Conservation (phyloP, 495 filamentous ascomycete genomes). For the Penicillium canescens region DNA sequence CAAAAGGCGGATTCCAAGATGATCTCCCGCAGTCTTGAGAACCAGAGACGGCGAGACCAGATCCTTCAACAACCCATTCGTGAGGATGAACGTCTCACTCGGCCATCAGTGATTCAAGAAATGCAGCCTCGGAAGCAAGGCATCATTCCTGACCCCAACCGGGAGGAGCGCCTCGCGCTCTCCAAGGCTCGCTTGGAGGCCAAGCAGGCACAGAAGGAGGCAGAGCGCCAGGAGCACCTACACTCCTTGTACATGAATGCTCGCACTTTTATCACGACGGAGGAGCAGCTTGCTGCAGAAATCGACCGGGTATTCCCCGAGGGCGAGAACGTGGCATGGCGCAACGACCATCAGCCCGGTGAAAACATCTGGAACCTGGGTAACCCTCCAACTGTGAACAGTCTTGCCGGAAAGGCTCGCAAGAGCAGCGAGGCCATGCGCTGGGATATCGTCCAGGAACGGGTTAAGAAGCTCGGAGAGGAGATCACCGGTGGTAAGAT, state of each 20-base stretch:
- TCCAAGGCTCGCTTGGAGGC: constrained; percentile 42
- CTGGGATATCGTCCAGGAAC: constrained; percentile 51
- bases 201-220: constrained; percentile 36
- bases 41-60: constrained; percentile 41
- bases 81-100: constrained; percentile 63
- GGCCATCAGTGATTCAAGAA: constrained; percentile 45
- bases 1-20: constrained; percentile 37
- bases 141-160: constrained; percentile 47
- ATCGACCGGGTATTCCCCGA: constrained; percentile 62
- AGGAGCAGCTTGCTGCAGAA: constrained; percentile 58
- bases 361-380: constrained; percentile 61
- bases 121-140: constrained; percentile 39
- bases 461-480: constrained; percentile 66
- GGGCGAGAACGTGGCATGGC: constrained; percentile 49
- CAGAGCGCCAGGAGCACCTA: constrained; percentile 46
- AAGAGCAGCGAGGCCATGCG: constrained; percentile 32
- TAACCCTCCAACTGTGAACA: constrained; percentile 50
- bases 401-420: constrained; percentile 31
- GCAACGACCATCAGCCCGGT: constrained; percentile 41
- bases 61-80: constrained; percentile 52
- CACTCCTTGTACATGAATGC: constrained; percentile 68
- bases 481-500: constrained; percentile 70
- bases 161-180: constrained; percentile 43
- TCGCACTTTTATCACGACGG: constrained; percentile 63
- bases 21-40: constrained; percentile 33